phyloP scores from a whole-genome alignment of 768 basidiomycete species.

The Macrolepiota dolichaula region DNA sequence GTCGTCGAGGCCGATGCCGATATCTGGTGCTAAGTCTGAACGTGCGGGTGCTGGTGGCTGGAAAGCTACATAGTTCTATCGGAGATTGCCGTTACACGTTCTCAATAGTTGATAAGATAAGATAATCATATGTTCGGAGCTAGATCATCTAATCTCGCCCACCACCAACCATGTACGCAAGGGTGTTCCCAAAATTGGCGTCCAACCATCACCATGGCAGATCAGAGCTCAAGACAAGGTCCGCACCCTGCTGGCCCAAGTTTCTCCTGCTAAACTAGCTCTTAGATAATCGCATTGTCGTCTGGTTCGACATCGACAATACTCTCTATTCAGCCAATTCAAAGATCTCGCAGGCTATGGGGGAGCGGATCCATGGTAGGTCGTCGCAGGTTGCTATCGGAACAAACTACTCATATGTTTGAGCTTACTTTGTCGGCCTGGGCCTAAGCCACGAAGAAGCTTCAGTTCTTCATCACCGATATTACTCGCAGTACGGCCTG shows the following conservation, averaged over 20 bases:
- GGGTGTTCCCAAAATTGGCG: background rate
- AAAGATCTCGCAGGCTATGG: constrained; percentile 78
- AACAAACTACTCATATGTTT: background rate
- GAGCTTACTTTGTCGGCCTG: constrained; percentile 73
- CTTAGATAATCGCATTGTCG: constrained; percentile 57
- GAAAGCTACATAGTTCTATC: constrained; percentile 41
- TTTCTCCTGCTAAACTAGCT: constrained; percentile 7
- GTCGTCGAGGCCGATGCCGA: constrained; percentile 49
- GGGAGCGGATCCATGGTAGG: constrained; percentile 71
- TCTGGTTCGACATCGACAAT: constrained; percentile 89
- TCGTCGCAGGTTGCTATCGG: background rate
- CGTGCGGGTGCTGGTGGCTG: constrained; percentile 35
- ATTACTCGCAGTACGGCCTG: constrained; percentile 81
- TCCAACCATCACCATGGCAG: constrained; percentile 3
- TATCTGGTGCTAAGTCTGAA: constrained; percentile 31
- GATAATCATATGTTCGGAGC: constrained; percentile 12
- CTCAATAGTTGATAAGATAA: constrained; percentile 22
- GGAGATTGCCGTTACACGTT: constrained; percentile 37
- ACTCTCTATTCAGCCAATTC: constrained; percentile 79
- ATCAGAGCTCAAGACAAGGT: background rate
- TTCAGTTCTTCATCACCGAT: constrained; percentile 61
- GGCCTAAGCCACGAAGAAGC: constrained; percentile 71
- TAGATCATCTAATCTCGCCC: background rate
- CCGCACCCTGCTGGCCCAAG: background rate
- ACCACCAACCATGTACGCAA: background rate